Percentiles rank a stretch among this genome's conserved stretches.
Evolutionary conservation across 2,329 filamentous ascomycete genomes (phyloP).

Genomic region (Ramularia endophylla): DNA sequence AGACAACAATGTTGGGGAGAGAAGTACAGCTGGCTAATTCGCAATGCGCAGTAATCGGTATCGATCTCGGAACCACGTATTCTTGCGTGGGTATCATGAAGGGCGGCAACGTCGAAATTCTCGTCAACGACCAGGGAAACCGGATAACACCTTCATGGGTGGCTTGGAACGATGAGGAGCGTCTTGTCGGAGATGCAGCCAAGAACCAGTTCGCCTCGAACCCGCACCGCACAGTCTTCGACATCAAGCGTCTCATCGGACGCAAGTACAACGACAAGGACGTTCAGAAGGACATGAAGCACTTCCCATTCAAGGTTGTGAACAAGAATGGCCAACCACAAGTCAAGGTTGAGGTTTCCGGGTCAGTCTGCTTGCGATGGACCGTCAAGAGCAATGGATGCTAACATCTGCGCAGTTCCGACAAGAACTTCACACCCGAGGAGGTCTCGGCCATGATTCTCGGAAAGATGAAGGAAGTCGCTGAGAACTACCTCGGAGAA

Average conservation of each 20-base stretch:
- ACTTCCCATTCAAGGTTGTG: slow-evolving; percentile 94
- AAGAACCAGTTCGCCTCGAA: slow-evolving; percentile 75
- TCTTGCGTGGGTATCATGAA: slow-evolving; percentile 93
- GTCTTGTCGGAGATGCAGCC: slow-evolving; percentile 92
- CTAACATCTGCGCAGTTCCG: slow-evolving; percentile 23
- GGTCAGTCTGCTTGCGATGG: slow-evolving; percentile 27
- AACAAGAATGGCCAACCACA: slow-evolving; percentile 86
- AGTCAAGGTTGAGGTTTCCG: slow-evolving; percentile 66
- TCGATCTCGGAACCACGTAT: slow-evolving; percentile 87
- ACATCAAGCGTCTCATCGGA: slow-evolving; percentile 47
- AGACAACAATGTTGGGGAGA: not conserved
- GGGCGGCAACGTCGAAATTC: slow-evolving; percentile 89
- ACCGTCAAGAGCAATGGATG: not conserved
- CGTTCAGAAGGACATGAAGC: slow-evolving; percentile 90
- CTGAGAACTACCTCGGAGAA: slow-evolving; percentile 86
- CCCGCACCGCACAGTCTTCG: slow-evolving; percentile 44
- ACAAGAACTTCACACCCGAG: slow-evolving; percentile 73
- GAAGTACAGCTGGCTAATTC: slow-evolving; percentile 3
- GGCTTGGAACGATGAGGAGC: slow-evolving; percentile 81
- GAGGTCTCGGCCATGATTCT: slow-evolving; percentile 77
- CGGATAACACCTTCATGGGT: slow-evolving; percentile 71
- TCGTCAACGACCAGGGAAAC: slow-evolving; percentile 96
- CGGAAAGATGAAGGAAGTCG: slow-evolving; percentile 93
- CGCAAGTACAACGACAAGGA: slow-evolving; percentile 58
- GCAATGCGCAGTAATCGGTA: slow-evolving; percentile 68